A percentile compares a stretch with the other conserved stretches of the same genome.
phyloP scores from a whole-genome alignment of 2,329 filamentous ascomycete species.

The Macrophomina phaseolina region DNA sequence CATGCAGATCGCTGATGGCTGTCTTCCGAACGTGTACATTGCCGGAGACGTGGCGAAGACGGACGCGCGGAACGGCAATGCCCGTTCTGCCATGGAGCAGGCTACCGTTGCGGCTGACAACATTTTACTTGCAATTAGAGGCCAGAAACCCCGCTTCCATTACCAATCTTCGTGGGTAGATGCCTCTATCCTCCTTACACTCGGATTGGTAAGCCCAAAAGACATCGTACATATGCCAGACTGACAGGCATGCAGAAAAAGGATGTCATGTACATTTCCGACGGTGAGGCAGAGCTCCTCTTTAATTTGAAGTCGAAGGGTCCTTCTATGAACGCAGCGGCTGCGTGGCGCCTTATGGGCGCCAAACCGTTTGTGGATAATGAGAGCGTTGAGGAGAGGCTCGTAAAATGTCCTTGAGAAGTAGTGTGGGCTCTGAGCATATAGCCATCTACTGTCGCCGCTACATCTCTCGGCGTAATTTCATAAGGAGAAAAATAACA shows the following conservation, averaged over 20 bases:
- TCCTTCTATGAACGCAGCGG: not conserved
- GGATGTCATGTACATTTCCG: not conserved
- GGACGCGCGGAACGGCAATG: slow-evolving; percentile 57
- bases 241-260: not conserved
- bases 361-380: slow-evolving; percentile 2
- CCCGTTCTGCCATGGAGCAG: slow-evolving; percentile 61
- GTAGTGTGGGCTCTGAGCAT: too few relatives aligned
- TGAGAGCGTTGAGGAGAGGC: not conserved
- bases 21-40: slow-evolving; percentile 61
- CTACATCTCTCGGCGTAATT: too few relatives aligned
- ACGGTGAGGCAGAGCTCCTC: not conserved
- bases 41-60: slow-evolving; percentile 68
- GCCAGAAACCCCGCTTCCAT: not conserved
- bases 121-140: slow-evolving; percentile 54
- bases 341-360: slow-evolving; percentile 3
- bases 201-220: slow-evolving; percentile 30
- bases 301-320: not conserved
- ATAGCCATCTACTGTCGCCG: too few relatives aligned
- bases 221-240: not conserved
- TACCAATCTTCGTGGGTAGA: slow-evolving; percentile 33
- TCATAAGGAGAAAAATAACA: too few relatives aligned
- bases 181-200: slow-evolving; percentile 33
- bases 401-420: too few relatives aligned
- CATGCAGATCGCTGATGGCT: slow-evolving; percentile 60
- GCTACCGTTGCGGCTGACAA: slow-evolving; percentile 61